phyloP scores from a whole-genome alignment of 768 basidiomycete genomes.

The Termitomyces bulborhizus region DNA sequence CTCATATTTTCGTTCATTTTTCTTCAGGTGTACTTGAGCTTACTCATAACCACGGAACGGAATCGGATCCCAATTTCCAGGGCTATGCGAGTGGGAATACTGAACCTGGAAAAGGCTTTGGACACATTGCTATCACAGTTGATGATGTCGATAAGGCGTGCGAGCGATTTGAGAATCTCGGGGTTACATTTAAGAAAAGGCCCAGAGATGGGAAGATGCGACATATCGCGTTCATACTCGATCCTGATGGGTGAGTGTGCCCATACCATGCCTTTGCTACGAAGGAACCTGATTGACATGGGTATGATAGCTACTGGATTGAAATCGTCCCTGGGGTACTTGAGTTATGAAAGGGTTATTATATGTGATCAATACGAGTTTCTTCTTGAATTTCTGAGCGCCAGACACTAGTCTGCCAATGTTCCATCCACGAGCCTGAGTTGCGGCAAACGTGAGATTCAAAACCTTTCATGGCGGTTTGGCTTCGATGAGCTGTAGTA shows the following conservation, averaged over 20 bases:
- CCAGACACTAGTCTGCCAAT: neutral
- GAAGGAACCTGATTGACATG: neutral
- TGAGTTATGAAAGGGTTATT: constrained; percentile 13
- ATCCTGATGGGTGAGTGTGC: constrained; percentile 67
- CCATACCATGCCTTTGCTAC: neutral
- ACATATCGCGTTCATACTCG: constrained; percentile 77
- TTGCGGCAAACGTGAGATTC: neutral
- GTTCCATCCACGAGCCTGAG: neutral
- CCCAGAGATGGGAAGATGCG: constrained; percentile 83
- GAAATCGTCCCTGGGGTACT: constrained; percentile 40
- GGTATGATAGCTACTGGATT: constrained; percentile 46
- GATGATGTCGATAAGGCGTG: constrained; percentile 81
- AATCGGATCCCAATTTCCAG: constrained; percentile 66
- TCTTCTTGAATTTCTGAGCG: too few relatives aligned
- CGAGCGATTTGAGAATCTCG: constrained; percentile 71
- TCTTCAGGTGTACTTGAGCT: constrained; percentile 71
- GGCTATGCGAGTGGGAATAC: constrained; percentile 86
- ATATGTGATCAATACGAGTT: too few relatives aligned
- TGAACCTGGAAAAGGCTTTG: constrained; percentile 76
- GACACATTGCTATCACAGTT: constrained; percentile 85
- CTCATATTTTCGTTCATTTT: neutral
- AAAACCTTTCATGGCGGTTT: too few relatives aligned
- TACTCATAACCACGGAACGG: constrained; percentile 89
- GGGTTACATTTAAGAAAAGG: constrained; percentile 84
- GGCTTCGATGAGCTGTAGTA: too few relatives aligned